These are phyloP conservation scores for Stellera chamaejasme DNA, from an alignment of 345 rosid species.

Conservation along the genomic window DNA sequence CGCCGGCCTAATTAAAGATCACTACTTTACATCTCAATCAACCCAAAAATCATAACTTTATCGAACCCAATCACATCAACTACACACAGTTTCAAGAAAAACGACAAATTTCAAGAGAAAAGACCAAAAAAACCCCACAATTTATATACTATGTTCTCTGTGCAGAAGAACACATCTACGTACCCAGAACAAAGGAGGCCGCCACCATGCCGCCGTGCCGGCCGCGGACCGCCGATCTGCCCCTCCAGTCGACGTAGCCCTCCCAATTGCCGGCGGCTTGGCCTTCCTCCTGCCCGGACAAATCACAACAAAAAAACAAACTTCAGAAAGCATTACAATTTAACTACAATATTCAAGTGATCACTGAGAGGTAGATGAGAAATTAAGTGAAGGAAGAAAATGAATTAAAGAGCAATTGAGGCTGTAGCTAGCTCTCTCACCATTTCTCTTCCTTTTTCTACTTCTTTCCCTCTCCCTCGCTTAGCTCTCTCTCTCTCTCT, in stretches of 20 bases:
- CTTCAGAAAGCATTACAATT: neutral
- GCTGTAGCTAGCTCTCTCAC: conserved; percentile 27
- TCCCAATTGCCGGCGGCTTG: conserved; percentile 43
- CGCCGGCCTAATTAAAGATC: neutral
- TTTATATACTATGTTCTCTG: too few species aligned
- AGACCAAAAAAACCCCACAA: too few species aligned
- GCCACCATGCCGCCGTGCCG: conserved; percentile 75
- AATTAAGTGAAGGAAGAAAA: neutral
- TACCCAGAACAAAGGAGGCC: conserved; percentile 60
- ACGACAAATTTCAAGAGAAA: neutral
- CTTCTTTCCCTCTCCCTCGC: conserved; percentile 4
- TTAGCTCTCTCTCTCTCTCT: conserved; percentile 8
- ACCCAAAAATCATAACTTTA: neutral
- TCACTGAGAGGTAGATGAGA: neutral
- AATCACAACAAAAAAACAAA: neutral
- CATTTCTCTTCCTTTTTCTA: conserved; percentile 23
- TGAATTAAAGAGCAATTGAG: conserved; percentile 11
- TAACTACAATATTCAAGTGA: conserved; percentile 2
- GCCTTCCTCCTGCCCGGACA: conserved; percentile 36
- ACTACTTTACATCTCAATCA: conserved; percentile 2
- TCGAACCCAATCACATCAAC: neutral
- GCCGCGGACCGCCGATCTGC: conserved; percentile 46
- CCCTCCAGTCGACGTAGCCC: conserved; percentile 79
- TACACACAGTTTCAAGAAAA: neutral
- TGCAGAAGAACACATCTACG: conserved; percentile 7